Evolutionary conservation across 2,329 filamentous ascomycete genomes (phyloP), one percentile per base, ranked within the genome.

Genomic region (Scytalidium sp.): DNA sequence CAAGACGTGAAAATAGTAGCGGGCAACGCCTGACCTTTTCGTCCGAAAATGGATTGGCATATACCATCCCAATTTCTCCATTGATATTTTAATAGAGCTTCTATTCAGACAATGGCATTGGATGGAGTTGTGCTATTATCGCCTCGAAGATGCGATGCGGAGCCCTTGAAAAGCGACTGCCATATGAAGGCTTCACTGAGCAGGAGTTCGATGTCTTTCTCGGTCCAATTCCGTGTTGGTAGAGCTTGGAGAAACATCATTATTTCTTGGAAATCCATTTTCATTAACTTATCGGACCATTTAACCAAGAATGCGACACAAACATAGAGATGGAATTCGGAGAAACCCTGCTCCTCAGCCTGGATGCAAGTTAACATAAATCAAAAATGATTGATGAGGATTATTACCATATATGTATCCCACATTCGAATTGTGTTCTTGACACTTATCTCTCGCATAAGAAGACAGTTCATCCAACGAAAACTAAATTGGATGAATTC

Each of bases 401-500:
- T 46, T 71, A 84, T 66, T 75, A 97, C 93, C 74, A 99, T 81
- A 72, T 99, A 99, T 21, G 94, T 99, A 70, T 99, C 94, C 94
- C 94, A 99, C 94, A 99, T 99, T 60, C 94, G 81, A 56, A 99
- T 96, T 1, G 91, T 97, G 67, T 97, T 97, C 67, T 86, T 89
- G 50, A 99, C 93, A 65, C 88, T 96, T 57, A 99, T 88, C 72
- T 99, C 94, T 56, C 94, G 83, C 94, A 99, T 99, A 57, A 99
- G 76, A 46, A 99, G 81, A 68, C 94, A 99, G 64, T 99, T 99
- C 94, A 99, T 99, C 94, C 94, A 99, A 50, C 94, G 81, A 67
- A 99, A 99, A 70, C 91, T 97, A 71, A 99, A 99, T 66, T 99
- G 94, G 63, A 99, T 99, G 64, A 99, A 99, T 66, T 99, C 94